phyloP scores from a whole-genome alignment of 305 asterid species.

The Solanum aculeatissimum region DNA sequence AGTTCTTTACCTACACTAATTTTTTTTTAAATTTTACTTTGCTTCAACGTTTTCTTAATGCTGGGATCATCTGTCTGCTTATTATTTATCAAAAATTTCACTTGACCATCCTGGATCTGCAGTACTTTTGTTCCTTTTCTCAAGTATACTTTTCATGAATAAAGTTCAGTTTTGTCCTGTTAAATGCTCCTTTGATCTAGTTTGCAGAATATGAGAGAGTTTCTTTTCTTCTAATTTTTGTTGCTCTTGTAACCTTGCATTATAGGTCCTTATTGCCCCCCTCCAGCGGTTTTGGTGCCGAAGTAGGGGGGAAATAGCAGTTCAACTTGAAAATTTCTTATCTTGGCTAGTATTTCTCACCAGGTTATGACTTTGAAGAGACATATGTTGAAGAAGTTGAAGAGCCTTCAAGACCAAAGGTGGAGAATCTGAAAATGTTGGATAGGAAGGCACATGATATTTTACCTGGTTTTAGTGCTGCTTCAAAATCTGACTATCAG shows the following conservation, averaged over 20 bases:
- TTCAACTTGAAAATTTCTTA: not conserved
- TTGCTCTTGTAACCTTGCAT: not conserved
- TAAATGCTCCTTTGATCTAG: not conserved
- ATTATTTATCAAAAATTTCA: not conserved
- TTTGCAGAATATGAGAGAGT: not conserved
- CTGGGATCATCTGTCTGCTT: not conserved
- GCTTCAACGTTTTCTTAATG: not conserved
- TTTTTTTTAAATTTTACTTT: not conserved
- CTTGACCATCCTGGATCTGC: not conserved
- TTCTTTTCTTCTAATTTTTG: not conserved
- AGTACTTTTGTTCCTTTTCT: not conserved
- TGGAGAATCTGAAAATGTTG: slow-evolving; percentile 43
- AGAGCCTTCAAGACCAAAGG: slow-evolving; percentile 55
- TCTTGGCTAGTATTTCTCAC: slow-evolving; percentile 4
- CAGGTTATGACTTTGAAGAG: slow-evolving; percentile 80
- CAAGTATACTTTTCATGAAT: not conserved
- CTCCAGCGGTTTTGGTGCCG: not conserved
- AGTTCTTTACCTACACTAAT: not conserved
- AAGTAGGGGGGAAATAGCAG: not conserved
- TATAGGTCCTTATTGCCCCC: not conserved
- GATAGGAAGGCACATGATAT: slow-evolving; percentile 44
- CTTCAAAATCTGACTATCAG: slow-evolving; percentile 47
- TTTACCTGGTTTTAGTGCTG: slow-evolving; percentile 69
- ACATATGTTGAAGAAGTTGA: slow-evolving; percentile 70
- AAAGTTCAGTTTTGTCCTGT: not conserved